Evolutionary conservation across 2,329 filamentous ascomycete genomes (phyloP).

Genomic region (Parasarocladium wereldwijsianum): DNA sequence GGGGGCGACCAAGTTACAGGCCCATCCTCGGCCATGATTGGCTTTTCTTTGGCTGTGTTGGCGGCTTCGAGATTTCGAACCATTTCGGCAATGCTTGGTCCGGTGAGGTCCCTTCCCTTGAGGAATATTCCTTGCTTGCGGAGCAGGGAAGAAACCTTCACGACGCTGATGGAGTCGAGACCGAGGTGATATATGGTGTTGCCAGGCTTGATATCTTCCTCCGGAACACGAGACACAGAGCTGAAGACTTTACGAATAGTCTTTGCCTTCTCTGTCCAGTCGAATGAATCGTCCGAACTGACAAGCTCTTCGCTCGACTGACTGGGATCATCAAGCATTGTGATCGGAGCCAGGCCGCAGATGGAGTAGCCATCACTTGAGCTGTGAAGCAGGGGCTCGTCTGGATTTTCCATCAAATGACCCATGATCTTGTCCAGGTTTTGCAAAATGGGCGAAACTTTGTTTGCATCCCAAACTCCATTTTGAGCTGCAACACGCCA

Average conservation of each 20-base stretch:
- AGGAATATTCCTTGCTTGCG: conserved; percentile 47
- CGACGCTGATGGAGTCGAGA: conserved; percentile 81
- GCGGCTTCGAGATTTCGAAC: conserved; percentile 15
- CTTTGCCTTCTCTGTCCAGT: conserved; percentile 20
- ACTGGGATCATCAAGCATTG: conserved; percentile 3
- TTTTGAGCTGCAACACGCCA: conserved; percentile 64
- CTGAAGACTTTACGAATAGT: conserved; percentile 33
- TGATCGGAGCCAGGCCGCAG: conserved; percentile 39
- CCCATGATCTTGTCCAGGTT: conserved; percentile 44
- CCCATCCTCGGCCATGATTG: not conserved
- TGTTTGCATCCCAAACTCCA: conserved; percentile 29
- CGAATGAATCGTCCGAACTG: not conserved
- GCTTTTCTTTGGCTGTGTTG: not conserved
- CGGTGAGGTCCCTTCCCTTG: conserved; percentile 54
- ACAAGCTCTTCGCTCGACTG: not conserved
- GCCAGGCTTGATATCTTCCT: conserved; percentile 39
- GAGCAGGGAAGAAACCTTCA: conserved; percentile 64
- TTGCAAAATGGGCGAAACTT: conserved; percentile 35
- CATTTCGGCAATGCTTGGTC: conserved; percentile 52
- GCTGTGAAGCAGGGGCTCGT: conserved; percentile 39
- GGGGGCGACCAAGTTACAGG: conserved; percentile 16
- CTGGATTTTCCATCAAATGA: conserved; percentile 34
- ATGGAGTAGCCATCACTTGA: conserved; percentile 39
- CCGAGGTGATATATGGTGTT: conserved; percentile 71
- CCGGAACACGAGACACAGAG: conserved; percentile 44